Percentiles rank a stretch among this genome's conserved stretches.
phyloP scores from a whole-genome alignment of 2,329 filamentous ascomycete species.

The Fonsecaea pugnacius region DNA sequence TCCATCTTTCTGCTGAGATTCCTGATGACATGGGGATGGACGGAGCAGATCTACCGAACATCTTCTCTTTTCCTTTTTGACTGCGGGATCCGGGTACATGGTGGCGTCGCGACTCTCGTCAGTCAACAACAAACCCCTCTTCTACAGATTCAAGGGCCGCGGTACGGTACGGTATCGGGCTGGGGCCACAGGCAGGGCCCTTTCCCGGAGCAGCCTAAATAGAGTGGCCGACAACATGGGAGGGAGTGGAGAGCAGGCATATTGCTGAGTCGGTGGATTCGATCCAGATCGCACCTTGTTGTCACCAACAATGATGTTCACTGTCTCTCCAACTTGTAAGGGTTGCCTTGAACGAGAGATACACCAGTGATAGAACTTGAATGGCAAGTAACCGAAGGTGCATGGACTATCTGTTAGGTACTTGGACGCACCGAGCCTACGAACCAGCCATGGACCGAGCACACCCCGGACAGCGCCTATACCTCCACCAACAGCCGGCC shows the following conservation, averaged over 20 bases:
- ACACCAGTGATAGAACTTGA: background rate
- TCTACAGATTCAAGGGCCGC: background rate
- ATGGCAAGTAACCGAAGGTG: background rate
- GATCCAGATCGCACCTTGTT: too few species aligned
- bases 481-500: background rate
- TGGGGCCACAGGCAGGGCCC: background rate
- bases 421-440: background rate
- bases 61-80: background rate
- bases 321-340: background rate
- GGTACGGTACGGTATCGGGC: background rate
- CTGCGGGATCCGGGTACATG: background rate
- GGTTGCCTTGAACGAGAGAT: background rate
- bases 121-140: background rate
- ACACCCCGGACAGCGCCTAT: background rate
- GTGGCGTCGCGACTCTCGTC: background rate
- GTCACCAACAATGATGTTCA: too few species aligned
- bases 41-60: background rate
- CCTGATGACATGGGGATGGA: background rate
- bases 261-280: too few species aligned
- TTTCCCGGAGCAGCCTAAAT: background rate
- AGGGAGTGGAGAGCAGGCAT: too few species aligned
- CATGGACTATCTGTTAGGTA: background rate
- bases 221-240: constrained; percentile 6
- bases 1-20: background rate
- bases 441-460: background rate